Conservation (phyloP, 805 yeast species). For the Pichia cabralensis region DNA sequence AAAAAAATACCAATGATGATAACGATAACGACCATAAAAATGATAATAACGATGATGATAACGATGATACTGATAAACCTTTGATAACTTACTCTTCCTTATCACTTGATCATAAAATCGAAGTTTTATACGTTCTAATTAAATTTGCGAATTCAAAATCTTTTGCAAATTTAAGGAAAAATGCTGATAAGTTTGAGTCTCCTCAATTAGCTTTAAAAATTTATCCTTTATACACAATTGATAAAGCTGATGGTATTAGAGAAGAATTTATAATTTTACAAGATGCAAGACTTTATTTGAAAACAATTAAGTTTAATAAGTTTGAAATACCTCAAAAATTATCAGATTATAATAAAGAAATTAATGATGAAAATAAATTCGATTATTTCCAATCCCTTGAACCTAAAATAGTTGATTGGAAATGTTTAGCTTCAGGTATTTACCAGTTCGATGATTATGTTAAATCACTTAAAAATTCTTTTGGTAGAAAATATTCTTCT, state of each 20-base stretch:
- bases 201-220: constrained; percentile 20
- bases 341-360: constrained; percentile 19
- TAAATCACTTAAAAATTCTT: constrained; percentile 22
- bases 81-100: constrained; percentile 20
- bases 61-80: constrained; percentile 2
- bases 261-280: constrained; percentile 34
- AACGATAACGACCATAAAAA: constrained; percentile 3
- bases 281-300: constrained; percentile 41
- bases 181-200: constrained; percentile 30
- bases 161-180: constrained; percentile 37
- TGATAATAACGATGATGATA: constrained; percentile 5
- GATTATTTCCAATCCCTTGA: constrained; percentile 19
- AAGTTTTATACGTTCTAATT: constrained; percentile 33
- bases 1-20: constrained; percentile 6
- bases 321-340: constrained; percentile 28
- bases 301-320: constrained; percentile 23
- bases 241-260: constrained; percentile 8
- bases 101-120: constrained; percentile 37
- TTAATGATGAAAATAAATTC: constrained; percentile 15
- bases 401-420: constrained; percentile 29
- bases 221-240: constrained; percentile 14
- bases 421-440: constrained; percentile 33
- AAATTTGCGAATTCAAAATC: constrained; percentile 32
- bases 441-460: constrained; percentile 32
- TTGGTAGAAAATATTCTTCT: constrained; percentile 20